phyloP scores from a whole-genome alignment of 305 asterid genomes.

The Lippia alba region DNA sequence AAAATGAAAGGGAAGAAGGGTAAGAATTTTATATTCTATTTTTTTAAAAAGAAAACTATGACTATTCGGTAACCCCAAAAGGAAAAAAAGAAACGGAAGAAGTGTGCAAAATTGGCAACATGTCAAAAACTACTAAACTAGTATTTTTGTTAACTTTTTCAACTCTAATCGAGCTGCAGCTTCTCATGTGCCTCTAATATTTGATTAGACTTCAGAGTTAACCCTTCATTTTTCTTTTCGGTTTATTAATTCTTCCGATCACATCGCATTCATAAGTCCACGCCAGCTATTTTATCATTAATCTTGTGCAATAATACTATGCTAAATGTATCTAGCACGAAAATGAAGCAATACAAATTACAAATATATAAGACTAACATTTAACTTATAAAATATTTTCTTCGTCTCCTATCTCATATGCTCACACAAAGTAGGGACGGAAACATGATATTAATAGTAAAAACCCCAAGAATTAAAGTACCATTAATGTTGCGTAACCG shows the following conservation, averaged over 20 bases:
- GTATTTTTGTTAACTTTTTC: not conserved
- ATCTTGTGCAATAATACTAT: not conserved
- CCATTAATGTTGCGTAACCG: no score
- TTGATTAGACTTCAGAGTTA: conserved; percentile 3
- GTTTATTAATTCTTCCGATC: not conserved
- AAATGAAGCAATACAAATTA: not conserved
- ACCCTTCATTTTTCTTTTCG: not conserved
- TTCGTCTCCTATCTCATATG: not conserved
- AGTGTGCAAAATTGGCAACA: not conserved
- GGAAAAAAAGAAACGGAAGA: no score
- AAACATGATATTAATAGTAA: no score
- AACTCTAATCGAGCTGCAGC: conserved; percentile 34
- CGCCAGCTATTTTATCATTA: not conserved
- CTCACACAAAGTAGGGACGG: not conserved
- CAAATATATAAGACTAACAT: not conserved
- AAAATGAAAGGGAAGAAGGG: no score
- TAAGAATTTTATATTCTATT: no score
- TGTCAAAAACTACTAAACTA: conserved; percentile 7
- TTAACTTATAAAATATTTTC: not conserved
- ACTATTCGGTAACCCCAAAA: no score
- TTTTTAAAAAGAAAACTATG: no score
- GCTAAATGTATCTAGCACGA: not conserved
- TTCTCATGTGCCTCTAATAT: conserved; percentile 29
- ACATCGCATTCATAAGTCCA: not conserved
- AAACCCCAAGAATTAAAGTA: no score